phyloP scores from a whole-genome alignment of 331 rosid genomes.

The Stylosanthes scabra region DNA sequence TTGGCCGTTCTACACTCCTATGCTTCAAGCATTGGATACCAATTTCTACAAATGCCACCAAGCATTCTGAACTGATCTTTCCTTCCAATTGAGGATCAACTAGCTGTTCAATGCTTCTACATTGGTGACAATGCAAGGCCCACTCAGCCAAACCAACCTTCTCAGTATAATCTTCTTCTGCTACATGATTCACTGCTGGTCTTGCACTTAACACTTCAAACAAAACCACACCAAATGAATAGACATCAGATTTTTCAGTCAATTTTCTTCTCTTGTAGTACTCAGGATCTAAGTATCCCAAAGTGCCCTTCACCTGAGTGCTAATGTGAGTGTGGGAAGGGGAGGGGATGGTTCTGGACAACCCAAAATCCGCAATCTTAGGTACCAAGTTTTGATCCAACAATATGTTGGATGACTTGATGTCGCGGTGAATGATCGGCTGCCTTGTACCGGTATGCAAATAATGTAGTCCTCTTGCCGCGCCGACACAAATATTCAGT shows the following conservation, averaged over 20 bases:
- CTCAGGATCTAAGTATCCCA: slow-evolving; percentile 72
- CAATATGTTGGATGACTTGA: slow-evolving; percentile 62
- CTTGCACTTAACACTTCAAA: slow-evolving; percentile 59
- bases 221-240: slow-evolving; percentile 72
- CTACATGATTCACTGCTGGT: slow-evolving; percentile 44
- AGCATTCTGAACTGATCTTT: slow-evolving; percentile 17
- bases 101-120: slow-evolving; percentile 33
- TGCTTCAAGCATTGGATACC: slow-evolving; percentile 40
- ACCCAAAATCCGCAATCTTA: slow-evolving; percentile 71
- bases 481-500: slow-evolving; percentile 55
- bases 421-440: slow-evolving; percentile 56
- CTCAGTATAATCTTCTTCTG: slow-evolving; percentile 42
- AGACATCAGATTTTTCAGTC: slow-evolving; percentile 67
- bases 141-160: slow-evolving; percentile 47
- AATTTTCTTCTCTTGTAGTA: slow-evolving; percentile 56
- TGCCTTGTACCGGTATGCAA: slow-evolving; percentile 51
- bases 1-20: slow-evolving; percentile 47
- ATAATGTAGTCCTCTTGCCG: slow-evolving; percentile 65
- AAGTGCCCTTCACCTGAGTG: slow-evolving; percentile 68
- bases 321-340: slow-evolving; percentile 51
- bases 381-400: slow-evolving; percentile 56
- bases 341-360: slow-evolving; percentile 52
- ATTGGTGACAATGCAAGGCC: slow-evolving; percentile 43
- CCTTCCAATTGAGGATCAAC: slow-evolving; percentile 39
- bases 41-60: slow-evolving; percentile 40